These are phyloP conservation scores for Stachybotrys echinatus DNA, from an alignment of 2,329 filamentous ascomycete species.

Conservation along the genomic window DNA sequence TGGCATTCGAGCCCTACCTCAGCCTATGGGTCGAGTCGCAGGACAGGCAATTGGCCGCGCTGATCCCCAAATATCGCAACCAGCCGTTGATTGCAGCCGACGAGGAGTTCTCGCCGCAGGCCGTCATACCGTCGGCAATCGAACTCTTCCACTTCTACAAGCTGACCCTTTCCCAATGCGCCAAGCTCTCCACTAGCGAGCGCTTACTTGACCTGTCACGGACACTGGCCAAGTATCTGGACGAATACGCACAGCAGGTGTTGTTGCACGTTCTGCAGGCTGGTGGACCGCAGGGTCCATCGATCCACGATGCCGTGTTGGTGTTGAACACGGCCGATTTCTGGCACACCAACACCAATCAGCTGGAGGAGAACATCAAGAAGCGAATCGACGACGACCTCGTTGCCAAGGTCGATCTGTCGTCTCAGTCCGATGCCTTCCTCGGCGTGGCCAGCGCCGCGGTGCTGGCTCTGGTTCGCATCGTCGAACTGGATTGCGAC, in stretches of 20 bases:
- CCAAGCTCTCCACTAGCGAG: constrained; percentile 89
- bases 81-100: constrained; percentile 76
- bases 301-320: constrained; percentile 71
- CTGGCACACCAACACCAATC: constrained; percentile 88
- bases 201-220: constrained; percentile 78
- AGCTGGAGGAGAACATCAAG: constrained; percentile 92
- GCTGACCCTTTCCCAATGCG: constrained; percentile 85
- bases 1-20: constrained; percentile 94
- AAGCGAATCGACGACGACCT: constrained; percentile 80
- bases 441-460: constrained; percentile 89
- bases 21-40: constrained; percentile 97
- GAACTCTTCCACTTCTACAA: constrained; percentile 98
- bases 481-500: constrained; percentile 78
- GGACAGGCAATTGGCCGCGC: constrained; percentile 75
- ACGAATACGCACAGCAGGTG: constrained; percentile 92
- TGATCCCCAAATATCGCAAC: constrained; percentile 83
- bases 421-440: constrained; percentile 90
- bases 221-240: constrained; percentile 86
- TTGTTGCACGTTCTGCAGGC: constrained; percentile 64
- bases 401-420: constrained; percentile 72
- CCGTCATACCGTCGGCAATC: constrained; percentile 88
- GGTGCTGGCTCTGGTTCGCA: constrained; percentile 76
- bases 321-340: constrained; percentile 97
- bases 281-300: constrained; percentile 46
- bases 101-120: constrained; percentile 86